Conservation (phyloP, 441 rosid genomes). For the Adansonia madagascariensis region DNA sequence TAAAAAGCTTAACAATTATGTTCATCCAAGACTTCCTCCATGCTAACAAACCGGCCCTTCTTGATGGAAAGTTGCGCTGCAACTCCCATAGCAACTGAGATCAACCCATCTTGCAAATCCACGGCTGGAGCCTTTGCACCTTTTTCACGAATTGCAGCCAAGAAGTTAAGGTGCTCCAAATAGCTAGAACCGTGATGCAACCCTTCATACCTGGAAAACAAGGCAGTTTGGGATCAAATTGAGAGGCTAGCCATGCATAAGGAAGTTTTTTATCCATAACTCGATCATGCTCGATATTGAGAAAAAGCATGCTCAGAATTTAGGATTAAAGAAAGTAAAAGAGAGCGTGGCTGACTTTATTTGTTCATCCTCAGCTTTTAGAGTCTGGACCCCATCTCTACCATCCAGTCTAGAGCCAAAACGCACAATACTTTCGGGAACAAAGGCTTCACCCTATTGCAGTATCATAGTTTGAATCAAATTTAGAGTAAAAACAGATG, state of each 20-base stretch:
- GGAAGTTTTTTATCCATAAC: not conserved
- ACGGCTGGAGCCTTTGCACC: constrained; percentile 59
- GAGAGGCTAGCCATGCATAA: not conserved
- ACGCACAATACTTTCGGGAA: constrained; percentile 79
- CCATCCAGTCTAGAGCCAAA: constrained; percentile 63
- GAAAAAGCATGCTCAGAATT: not conserved
- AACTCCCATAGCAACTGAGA: constrained; percentile 94
- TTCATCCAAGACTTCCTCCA: constrained; percentile 64
- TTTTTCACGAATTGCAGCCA: constrained; percentile 62
- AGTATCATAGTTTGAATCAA: constrained; percentile 18
- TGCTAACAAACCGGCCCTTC: constrained; percentile 61
- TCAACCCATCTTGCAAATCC: constrained; percentile 81
- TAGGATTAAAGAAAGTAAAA: not conserved
- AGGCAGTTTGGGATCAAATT: not conserved
- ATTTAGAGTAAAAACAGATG: not conserved
- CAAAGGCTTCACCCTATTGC: constrained; percentile 86
- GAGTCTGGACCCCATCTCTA: constrained; percentile 67
- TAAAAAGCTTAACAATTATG: constrained; percentile 17
- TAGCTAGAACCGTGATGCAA: constrained; percentile 94
- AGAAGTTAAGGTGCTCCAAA: constrained; percentile 83
- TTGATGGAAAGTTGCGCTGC: constrained; percentile 94
- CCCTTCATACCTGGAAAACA: constrained; percentile 68
- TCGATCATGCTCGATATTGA: not conserved
- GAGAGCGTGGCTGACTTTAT: constrained; percentile 55
- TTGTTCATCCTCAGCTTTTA: constrained; percentile 70